Percentiles rank a stretch among this genome's conserved stretches.
phyloP scores from a whole-genome alignment of 1,284 basidiomycete genomes.

The Ceratorhiza oryzae-sativae region DNA sequence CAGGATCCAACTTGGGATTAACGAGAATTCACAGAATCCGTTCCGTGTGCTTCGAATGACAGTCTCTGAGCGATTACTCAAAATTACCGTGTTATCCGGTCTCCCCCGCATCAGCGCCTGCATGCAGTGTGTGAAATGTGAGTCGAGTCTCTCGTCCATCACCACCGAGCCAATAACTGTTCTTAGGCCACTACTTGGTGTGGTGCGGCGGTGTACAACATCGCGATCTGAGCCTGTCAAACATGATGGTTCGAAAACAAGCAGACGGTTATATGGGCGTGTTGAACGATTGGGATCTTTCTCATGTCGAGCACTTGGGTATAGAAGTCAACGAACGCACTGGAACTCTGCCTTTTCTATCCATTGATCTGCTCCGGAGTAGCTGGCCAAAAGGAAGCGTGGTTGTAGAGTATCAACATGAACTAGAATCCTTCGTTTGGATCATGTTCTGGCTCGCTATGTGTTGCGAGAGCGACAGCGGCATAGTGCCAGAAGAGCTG shows the following conservation, averaged over 20 bases:
- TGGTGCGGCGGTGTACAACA: background rate
- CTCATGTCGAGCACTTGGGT: background rate
- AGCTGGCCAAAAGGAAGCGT: background rate
- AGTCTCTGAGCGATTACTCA: background rate
- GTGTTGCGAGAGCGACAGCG: no score
- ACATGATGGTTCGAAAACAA: background rate
- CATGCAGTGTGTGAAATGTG: conserved; percentile 9
- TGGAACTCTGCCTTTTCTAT: background rate
- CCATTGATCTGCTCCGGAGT: background rate
- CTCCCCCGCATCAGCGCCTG: background rate
- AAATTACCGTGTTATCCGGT: background rate
- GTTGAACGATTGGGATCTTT: conserved; percentile 10
- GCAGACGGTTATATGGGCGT: background rate
- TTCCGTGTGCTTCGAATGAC: background rate
- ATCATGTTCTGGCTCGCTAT: background rate
- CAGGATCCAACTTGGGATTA: background rate
- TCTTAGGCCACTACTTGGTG: background rate
- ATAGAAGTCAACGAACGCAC: background rate
- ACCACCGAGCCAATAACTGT: background rate
- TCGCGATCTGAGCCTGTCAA: background rate
- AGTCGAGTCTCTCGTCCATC: background rate
- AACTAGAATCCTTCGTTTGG: conserved; percentile 16
- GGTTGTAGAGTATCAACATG: background rate
- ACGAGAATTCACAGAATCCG: background rate
- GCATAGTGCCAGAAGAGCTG: no score